phyloP scores from a whole-genome alignment of 192 early-diverging fungal genomes.

The Mycoemilia scoparia region DNA sequence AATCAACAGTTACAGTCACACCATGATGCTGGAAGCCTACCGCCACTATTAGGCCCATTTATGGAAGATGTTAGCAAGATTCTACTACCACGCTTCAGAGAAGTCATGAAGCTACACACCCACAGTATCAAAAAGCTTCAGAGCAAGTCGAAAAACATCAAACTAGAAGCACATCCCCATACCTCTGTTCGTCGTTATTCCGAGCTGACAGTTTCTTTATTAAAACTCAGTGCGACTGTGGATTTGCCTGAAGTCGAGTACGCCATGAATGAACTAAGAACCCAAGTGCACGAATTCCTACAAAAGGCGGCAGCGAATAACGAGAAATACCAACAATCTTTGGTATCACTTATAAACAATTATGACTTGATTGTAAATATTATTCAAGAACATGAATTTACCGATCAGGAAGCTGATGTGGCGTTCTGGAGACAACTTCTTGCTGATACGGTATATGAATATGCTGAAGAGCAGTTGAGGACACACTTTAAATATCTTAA shows the following conservation, averaged over 20 bases:
- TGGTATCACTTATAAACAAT: conserved; percentile 89
- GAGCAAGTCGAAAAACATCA: conserved; percentile 31
- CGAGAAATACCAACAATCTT: conserved; percentile 40
- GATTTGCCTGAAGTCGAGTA: conserved; percentile 64
- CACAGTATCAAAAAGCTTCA: conserved; percentile 72
- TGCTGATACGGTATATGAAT: conserved; percentile 38
- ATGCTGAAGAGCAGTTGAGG: conserved; percentile 77
- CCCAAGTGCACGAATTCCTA: conserved; percentile 59
- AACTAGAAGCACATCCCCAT: conserved; percentile 24
- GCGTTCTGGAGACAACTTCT: conserved; percentile 22
- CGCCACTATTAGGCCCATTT: conserved; percentile 73
- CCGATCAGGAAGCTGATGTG: conserved; percentile 25
- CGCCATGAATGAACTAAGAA: conserved; percentile 51
- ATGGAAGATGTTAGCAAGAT: conserved; percentile 82
- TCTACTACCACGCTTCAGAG: conserved; percentile 76
- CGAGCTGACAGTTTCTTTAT: conserved; percentile 80
- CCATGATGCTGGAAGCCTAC: too few relatives aligned
- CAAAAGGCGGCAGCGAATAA: conserved; percentile 54
- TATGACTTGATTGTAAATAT: conserved; percentile 74
- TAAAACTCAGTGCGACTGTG: conserved; percentile 73
- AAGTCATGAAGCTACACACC: conserved; percentile 75
- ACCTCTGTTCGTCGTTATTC: conserved; percentile 58
- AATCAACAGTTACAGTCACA: too few relatives aligned
- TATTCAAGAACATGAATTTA: conserved; percentile 38
- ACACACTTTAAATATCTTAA: conserved; percentile 65